phyloP scores from a whole-genome alignment of 2,329 filamentous ascomycete genomes.

The Lasiodiplodia citricola region DNA sequence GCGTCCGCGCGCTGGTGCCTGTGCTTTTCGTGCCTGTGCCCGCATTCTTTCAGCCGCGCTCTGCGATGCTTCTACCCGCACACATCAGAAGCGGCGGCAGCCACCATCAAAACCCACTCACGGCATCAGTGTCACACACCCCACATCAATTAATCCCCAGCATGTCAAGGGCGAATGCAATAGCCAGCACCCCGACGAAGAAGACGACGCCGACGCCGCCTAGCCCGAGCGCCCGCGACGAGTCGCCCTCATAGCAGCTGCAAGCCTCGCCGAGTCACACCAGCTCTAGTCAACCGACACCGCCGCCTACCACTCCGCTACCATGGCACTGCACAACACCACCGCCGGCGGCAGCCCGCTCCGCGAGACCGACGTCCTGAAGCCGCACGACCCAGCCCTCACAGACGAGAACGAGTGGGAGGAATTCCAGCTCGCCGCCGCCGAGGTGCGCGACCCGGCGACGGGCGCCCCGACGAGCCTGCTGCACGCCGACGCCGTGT shows the following conservation, averaged over 20 bases:
- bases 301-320: neutral
- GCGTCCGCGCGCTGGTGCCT: neutral
- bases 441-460: conserved; percentile 63
- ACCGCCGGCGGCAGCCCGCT: conserved; percentile 8
- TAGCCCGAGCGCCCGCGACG: neutral
- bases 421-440: conserved; percentile 66
- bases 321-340: conserved; percentile 7
- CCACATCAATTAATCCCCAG: conserved; percentile 4
- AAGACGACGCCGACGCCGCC: conserved; percentile 28
- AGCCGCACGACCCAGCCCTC: conserved; percentile 47
- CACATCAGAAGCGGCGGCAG: neutral
- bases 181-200: conserved; percentile 38
- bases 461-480: conserved; percentile 61
- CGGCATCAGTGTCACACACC: neutral
- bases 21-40: conserved; percentile 1
- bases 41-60: conserved; percentile 14
- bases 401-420: conserved; percentile 61
- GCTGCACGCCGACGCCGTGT: conserved; percentile 63
- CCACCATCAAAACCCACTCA: neutral
- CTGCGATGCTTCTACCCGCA: neutral
- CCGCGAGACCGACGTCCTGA: conserved; percentile 46
- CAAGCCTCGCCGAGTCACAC: neutral
- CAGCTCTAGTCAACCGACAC: neutral
- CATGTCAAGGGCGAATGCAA: conserved; percentile 34
- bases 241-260: conserved; percentile 4